These are phyloP conservation scores for Orbilia javanica DNA, from an alignment of 2,329 filamentous ascomycete species.

Conservation along the genomic window DNA sequence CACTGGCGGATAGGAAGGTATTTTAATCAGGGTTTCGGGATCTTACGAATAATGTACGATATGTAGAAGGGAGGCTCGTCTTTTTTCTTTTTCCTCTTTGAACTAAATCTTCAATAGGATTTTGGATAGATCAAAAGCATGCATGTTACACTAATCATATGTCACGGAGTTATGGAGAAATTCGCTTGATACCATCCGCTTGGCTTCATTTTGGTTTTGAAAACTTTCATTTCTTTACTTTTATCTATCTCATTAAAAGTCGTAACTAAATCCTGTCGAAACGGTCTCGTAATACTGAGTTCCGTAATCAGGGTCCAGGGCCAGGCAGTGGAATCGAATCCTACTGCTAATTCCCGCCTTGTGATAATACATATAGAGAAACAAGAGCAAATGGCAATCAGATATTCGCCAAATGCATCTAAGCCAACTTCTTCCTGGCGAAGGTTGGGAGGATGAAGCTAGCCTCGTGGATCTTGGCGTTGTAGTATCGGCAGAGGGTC, in stretches of 20 bases:
- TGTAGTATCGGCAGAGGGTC: slow-evolving; percentile 96
- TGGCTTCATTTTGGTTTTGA: background rate
- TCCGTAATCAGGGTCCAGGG: background rate
- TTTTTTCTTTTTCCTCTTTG: background rate
- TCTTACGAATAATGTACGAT: slow-evolving; percentile 27
- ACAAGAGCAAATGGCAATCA: background rate
- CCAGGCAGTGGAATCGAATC: background rate
- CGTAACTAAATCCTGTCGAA: slow-evolving; percentile 1
- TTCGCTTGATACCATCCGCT: background rate
- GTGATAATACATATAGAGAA: background rate
- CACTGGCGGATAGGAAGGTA: slow-evolving; percentile 28
- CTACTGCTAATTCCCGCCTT: background rate
- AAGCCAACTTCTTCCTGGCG: slow-evolving; percentile 75
- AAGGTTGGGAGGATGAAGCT: slow-evolving; percentile 94
- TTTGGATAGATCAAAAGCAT: slow-evolving; percentile 27
- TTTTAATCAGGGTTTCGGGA: slow-evolving; percentile 3
- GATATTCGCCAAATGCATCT: slow-evolving; percentile 57
- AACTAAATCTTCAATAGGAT: slow-evolving; percentile 3
- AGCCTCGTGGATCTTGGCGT: slow-evolving; percentile 93
- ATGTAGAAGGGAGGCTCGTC: background rate
- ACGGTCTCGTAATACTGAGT: background rate
- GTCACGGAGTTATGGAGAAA: slow-evolving; percentile 40
- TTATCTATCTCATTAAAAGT: slow-evolving; percentile 56
- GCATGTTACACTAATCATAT: slow-evolving; percentile 8
- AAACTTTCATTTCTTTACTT: slow-evolving; percentile 37